Percentiles rank a stretch among this genome's conserved stretches.
These are phyloP conservation scores for Aspergillus fijiensis DNA, from an alignment of 2,329 filamentous ascomycete genomes.

Conservation along the genomic window DNA sequence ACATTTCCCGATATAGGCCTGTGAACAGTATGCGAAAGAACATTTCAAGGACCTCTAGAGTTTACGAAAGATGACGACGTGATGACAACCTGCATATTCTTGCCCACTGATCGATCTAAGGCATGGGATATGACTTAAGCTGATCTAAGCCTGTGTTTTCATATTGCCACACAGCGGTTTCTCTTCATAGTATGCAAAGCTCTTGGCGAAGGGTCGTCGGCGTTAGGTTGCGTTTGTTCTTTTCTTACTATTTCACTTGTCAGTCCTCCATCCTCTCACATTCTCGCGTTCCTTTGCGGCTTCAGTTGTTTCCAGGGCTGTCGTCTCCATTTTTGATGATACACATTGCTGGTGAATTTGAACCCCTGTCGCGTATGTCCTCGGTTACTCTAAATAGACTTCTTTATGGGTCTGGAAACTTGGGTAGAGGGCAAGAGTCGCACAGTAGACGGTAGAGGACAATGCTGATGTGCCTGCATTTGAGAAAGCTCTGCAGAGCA, in stretches of 20 bases:
- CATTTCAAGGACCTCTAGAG: constrained; percentile 63
- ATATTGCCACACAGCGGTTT: constrained; percentile 2
- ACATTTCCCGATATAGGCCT: constrained; percentile 56
- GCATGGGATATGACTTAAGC: constrained; percentile 19
- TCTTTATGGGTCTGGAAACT: not conserved
- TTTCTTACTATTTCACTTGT: constrained; percentile 1
- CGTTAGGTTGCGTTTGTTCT: constrained; percentile 4
- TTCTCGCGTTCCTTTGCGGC: not conserved
- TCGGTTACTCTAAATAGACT: not conserved
- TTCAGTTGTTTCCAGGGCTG: not conserved
- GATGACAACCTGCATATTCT: constrained; percentile 30
- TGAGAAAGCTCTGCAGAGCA: not conserved
- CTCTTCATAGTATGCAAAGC: constrained; percentile 11
- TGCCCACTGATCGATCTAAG: not conserved
- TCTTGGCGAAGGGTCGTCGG: constrained; percentile 12
- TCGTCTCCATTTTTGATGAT: not conserved
- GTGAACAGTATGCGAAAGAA: constrained; percentile 93
- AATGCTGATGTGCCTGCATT: not conserved
- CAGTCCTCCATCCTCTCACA: constrained; percentile 16
- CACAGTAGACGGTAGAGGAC: not conserved
- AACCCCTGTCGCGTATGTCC: not conserved
- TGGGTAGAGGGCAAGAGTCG: not conserved
- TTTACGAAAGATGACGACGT: constrained; percentile 34
- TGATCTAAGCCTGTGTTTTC: constrained; percentile 17
- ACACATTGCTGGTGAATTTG: not conserved